Percentiles rank a stretch among this genome's conserved stretches.
phyloP scores from a whole-genome alignment of 495 filamentous ascomycete species.

The Rhypophila decipiens region DNA sequence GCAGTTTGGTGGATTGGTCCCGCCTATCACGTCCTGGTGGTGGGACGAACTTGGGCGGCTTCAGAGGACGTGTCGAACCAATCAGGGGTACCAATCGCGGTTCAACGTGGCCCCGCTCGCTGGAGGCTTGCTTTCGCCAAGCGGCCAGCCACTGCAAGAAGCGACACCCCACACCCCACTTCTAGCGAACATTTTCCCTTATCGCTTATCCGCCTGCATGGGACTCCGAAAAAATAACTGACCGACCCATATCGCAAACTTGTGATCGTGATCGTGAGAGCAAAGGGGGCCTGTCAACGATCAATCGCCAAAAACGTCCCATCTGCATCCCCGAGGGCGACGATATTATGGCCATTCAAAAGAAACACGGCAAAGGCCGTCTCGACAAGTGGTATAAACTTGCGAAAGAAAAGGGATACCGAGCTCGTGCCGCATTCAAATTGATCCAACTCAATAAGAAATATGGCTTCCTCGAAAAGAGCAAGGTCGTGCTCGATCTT shows the following conservation, averaged over 20 bases:
- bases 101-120: background rate
- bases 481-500: conserved; percentile 91
- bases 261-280: no score
- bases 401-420: conserved; percentile 97
- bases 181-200: conserved; percentile 9
- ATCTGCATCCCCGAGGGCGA: background rate
- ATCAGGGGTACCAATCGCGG: conserved; percentile 16
- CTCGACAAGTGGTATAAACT: conserved; percentile 89
- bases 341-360: conserved; percentile 83
- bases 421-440: conserved; percentile 96
- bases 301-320: background rate
- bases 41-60: conserved; percentile 1
- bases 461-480: conserved; percentile 94
- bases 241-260: no score
- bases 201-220: conserved; percentile 22
- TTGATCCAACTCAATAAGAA: conserved; percentile 98
- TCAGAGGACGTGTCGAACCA: conserved; percentile 18
- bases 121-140: background rate
- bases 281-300: conserved; percentile 3
- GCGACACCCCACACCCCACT: conserved; percentile 5
- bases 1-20: background rate
- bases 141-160: conserved; percentile 4
- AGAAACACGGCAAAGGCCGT: conserved; percentile 99
- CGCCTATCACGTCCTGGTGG: conserved; percentile 14
- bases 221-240: conserved; percentile 16